A percentile compares a stretch with the other conserved stretches of the same genome.
Conservation (phyloP, 768 basidiomycete species). For the Lactarius quietus region DNA sequence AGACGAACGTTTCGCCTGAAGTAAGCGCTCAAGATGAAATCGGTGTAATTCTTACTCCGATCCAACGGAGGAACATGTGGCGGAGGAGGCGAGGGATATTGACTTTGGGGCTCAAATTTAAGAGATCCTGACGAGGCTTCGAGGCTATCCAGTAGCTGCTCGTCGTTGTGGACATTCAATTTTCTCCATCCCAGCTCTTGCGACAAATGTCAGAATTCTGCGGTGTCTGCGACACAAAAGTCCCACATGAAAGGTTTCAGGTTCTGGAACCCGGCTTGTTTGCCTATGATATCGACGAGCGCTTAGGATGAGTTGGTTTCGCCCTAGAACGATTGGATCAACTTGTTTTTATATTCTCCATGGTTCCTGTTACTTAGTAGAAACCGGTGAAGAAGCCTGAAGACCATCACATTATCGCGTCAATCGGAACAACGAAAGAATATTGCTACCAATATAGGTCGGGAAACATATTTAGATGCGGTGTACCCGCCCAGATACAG, state of each 20-base stretch:
- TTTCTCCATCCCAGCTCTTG: not conserved
- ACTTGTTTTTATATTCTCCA: not conserved
- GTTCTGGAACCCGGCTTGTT: not conserved
- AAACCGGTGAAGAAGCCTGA: not conserved
- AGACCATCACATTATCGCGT: not conserved
- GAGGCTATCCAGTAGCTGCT: not conserved
- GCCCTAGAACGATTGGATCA: not conserved
- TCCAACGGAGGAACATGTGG: not conserved
- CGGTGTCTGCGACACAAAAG: not conserved
- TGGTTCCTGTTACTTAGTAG: not conserved
- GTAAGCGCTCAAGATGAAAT: not conserved
- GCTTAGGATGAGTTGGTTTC: not conserved
- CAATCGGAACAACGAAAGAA: not conserved
- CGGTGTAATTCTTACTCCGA: not conserved
- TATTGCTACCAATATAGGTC: not conserved
- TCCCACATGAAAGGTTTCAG: not conserved
- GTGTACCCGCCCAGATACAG: not conserved
- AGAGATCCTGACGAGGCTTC: not conserved
- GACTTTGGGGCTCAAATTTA: slow-evolving; percentile 4
- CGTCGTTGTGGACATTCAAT: not conserved
- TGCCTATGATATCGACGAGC: too few species aligned
- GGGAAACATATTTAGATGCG: not conserved
- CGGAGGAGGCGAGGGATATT: not conserved
- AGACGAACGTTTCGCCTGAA: slow-evolving; percentile 8
- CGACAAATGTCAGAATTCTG: not conserved